These are phyloP conservation scores for Inonotus obliquus DNA, from an alignment of 1,284 basidiomycete species.

Conservation along the genomic window DNA sequence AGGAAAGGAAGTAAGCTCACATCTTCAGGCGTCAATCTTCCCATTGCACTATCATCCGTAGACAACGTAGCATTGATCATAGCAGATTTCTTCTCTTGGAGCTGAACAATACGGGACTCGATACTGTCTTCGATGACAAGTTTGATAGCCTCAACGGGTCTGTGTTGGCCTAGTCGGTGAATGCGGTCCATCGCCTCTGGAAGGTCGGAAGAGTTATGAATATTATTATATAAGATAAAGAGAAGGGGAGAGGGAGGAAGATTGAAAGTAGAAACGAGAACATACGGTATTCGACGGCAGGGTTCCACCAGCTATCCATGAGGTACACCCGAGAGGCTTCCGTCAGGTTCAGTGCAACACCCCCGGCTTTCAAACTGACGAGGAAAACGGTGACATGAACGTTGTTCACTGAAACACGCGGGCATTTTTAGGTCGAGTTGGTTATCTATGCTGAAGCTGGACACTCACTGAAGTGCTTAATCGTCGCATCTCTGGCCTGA, in stretches of 20 bases:
- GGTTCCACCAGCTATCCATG: constrained; percentile 93
- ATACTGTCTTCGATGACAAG: constrained; percentile 96
- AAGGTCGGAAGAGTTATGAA: constrained; percentile 18
- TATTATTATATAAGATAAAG: constrained; percentile 18
- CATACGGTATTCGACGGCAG: constrained; percentile 76
- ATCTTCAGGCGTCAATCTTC: constrained; percentile 84
- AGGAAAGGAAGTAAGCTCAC: constrained; percentile 45
- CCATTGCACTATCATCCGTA: constrained; percentile 84
- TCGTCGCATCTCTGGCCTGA: constrained; percentile 91
- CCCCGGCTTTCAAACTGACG: constrained; percentile 93
- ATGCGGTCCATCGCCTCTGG: constrained; percentile 97
- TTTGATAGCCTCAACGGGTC: constrained; percentile 92
- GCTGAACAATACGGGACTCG: constrained; percentile 87
- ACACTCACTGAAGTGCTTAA: constrained; percentile 84
- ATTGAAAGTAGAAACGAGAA: constrained; percentile 19
- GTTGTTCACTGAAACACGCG: constrained; percentile 67
- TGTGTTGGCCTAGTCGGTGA: constrained; percentile 86
- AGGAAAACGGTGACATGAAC: constrained; percentile 95
- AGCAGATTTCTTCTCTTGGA: constrained; percentile 92
- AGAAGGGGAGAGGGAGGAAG: not conserved
- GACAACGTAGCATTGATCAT: constrained; percentile 81
- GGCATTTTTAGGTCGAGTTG: constrained; percentile 13
- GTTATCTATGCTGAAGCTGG: not conserved
- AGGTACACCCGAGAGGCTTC: constrained; percentile 92
- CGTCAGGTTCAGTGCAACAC: constrained; percentile 90